Evolutionary conservation across 23 red algal genomes (phyloP).

Genomic region (Agarophyton chilense): DNA sequence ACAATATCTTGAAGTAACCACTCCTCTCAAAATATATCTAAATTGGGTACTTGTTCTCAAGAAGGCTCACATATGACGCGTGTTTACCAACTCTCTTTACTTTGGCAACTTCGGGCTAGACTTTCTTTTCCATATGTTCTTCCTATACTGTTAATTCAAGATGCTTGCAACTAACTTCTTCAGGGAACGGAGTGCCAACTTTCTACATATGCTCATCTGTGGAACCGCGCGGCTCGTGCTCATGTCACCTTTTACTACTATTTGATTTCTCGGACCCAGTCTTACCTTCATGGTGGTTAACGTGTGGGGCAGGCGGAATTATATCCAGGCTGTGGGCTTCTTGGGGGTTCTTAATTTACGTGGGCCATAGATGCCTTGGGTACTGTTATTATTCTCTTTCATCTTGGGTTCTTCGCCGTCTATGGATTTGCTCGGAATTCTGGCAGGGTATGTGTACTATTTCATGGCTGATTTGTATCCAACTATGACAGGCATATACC

Average conservation of each 20-base stretch:
- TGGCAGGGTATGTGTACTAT: constrained; percentile 95
- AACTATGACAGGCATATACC: constrained; percentile 59
- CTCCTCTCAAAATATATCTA: constrained; percentile 96
- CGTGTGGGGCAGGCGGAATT: constrained; percentile 93
- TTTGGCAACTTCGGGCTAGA: constrained; percentile 92
- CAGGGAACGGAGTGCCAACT: constrained; percentile 92
- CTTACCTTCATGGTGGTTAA: constrained; percentile 99
- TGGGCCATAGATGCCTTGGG: constrained; percentile 96
- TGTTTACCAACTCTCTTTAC: constrained; percentile 95
- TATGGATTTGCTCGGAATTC: constrained; percentile 90
- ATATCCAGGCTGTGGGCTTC: constrained; percentile 74
- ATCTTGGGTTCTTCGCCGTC: constrained; percentile 82
- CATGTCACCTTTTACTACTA: constrained; percentile 68
- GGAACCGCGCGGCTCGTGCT: constrained; percentile 78
- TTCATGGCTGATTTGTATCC: constrained; percentile 94
- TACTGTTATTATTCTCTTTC: constrained; percentile 89
- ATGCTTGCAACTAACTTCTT: constrained; percentile 95
- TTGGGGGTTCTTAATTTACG: constrained; percentile 91
- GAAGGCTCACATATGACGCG: constrained; percentile 81
- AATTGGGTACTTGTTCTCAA: constrained; percentile 80
- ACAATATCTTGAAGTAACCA: constrained; percentile 79
- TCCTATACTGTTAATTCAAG: constrained; percentile 90
- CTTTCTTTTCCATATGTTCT: constrained; percentile 99
- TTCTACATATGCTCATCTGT: constrained; percentile 88
- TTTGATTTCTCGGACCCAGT: constrained; percentile 90